phyloP scores from a whole-genome alignment of 2,329 filamentous ascomycete species.

The Paraphoma sp. region DNA sequence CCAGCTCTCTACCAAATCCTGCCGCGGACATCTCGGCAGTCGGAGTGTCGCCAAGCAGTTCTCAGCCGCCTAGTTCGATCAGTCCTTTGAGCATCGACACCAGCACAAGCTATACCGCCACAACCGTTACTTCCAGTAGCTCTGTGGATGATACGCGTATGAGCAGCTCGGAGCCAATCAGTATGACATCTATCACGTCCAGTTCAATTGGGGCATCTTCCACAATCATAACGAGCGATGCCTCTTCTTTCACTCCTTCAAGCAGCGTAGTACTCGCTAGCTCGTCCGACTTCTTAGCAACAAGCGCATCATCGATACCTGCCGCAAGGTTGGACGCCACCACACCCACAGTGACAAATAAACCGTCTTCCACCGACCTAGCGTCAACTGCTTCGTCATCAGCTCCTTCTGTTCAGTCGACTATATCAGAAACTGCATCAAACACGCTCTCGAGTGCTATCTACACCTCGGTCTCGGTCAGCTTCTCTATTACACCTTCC shows the following conservation, averaged over 20 bases:
- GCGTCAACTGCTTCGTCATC: not conserved
- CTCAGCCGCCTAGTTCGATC: no score
- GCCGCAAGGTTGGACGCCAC: not conserved
- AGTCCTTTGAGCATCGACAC: no score
- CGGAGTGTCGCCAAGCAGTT: no score
- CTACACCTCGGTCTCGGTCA: not conserved
- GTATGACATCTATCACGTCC: not conserved
- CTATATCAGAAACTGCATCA: not conserved
- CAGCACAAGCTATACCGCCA: no score
- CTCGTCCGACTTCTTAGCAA: not conserved
- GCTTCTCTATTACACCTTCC: not conserved
- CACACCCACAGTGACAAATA: not conserved
- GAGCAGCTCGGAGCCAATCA: not conserved
- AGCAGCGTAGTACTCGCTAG: not conserved
- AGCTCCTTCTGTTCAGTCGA: not conserved
- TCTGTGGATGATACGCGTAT: no score
- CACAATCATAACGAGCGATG: not conserved
- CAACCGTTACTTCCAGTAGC: no score
- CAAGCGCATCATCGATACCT: not conserved
- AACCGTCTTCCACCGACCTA: not conserved
- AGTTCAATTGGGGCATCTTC: not conserved
- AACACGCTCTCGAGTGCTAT: not conserved
- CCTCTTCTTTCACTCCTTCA: not conserved
- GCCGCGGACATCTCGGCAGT: no score
- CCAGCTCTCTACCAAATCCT: no score